Conservation (phyloP, 805 yeast genomes). For the Isabelozyma heimii region DNA sequence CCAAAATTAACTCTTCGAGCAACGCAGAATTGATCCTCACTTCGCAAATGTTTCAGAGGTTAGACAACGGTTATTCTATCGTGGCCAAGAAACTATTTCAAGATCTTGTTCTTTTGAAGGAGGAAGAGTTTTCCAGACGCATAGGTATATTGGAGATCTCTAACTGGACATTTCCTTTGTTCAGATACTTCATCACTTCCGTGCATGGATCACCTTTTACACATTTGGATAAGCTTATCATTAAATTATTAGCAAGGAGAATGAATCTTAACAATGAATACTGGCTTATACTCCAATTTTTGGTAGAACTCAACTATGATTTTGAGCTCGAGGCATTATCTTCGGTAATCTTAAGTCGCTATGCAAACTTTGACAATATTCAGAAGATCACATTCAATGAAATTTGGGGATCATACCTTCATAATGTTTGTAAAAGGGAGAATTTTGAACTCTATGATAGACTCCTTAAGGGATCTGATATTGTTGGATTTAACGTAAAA, state of each 20-base stretch:
- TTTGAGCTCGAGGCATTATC: conserved; percentile 19
- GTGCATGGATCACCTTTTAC: conserved; percentile 35
- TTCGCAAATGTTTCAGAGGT: conserved; percentile 1
- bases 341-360: conserved; percentile 11
- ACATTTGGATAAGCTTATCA: conserved; percentile 22
- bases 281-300: conserved; percentile 16
- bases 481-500: conserved; percentile 12
- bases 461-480: conserved; percentile 11
- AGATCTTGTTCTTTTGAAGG: conserved; percentile 23
- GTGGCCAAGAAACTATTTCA: conserved; percentile 35
- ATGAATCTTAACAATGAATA: conserved; percentile 15
- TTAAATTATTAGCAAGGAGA: conserved; percentile 15
- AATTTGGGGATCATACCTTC: conserved; percentile 18
- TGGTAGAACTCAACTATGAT: conserved; percentile 23
- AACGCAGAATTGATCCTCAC: conserved; percentile 3
- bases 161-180: conserved; percentile 28
- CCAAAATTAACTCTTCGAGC: not conserved
- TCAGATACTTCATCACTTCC: conserved; percentile 29
- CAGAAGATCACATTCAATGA: conserved; percentile 11
- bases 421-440: conserved; percentile 6
- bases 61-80: conserved; percentile 14
- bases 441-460: conserved; percentile 16
- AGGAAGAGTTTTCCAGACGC: conserved; percentile 19
- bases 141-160: conserved; percentile 16
- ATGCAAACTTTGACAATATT: conserved; percentile 8